Evolutionary conservation across 148 eudicot genomes (phyloP), one percentile per base, ranked within the genome.

Genomic region (Mesembryanthemum crystallinum): DNA sequence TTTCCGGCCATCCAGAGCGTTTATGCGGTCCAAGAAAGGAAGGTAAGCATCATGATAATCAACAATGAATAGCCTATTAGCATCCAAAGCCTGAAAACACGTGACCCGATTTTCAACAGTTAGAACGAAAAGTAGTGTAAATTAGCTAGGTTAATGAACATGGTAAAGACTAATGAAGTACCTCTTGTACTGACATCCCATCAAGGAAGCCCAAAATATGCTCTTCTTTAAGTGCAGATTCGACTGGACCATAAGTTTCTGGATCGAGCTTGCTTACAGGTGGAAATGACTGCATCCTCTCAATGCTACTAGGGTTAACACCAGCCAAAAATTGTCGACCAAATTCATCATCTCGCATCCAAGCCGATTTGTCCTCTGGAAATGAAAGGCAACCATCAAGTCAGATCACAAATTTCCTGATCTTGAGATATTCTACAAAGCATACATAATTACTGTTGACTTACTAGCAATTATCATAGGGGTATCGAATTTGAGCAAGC

Each of bases 261-360:
- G 92, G 94, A 51, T 94, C 92, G 43, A 94, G 97, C 64, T 87
- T 88, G 84, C 97, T 94, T 64, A 85, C 88, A 14, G 96, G 96
- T 12, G 98, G 98, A 78, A 88, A 92, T 7, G 57, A 81, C 42
- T 82, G 81, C 80, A 94, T 88, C 80, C 89, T 87, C 84, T 90
- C 89, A 25, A 94, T 94, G 79, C 72, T 84, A 27, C 83, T 89
- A 0, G 98, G 98, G 76, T 94, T 94, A 21, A 94, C 92, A 45
- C 98, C 98, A 11, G 98, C 97, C 51, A 94, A 28, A 68, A 88
- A 91, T 79, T 94, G 97, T 14, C 98, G 84, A 21, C 89, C 98
- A 85, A 94, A 94, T 81, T 94, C 98, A 73, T 94, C 98, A 76
- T 94, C 98, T 73, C 98, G 77, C 85, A 92, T 78, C 97, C 98